These are phyloP conservation scores for Acanthamoeba royreba DNA, from an alignment of 208 protist species.

Conservation along the genomic window DNA sequence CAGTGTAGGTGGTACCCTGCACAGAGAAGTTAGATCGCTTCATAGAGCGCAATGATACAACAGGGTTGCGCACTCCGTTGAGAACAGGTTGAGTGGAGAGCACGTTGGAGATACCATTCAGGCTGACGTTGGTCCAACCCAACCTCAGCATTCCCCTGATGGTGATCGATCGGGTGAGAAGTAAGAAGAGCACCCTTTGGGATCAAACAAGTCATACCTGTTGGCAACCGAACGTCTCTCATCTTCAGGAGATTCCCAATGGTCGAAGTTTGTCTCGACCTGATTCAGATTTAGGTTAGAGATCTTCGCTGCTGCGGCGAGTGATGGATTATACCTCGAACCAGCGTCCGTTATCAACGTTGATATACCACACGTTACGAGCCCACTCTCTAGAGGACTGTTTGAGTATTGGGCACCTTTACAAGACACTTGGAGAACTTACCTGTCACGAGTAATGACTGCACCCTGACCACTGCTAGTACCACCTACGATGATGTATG, in stretches of 20 bases:
- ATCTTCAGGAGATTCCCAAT: background rate
- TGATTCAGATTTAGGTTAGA: background rate
- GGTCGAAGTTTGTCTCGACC: background rate
- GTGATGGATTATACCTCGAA: no score
- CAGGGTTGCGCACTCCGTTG: background rate
- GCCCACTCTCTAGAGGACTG: background rate
- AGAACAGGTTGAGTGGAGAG: background rate
- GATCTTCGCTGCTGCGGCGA: no score
- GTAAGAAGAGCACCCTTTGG: no score
- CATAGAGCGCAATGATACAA: background rate
- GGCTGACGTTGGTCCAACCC: background rate
- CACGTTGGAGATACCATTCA: background rate
- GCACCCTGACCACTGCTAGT: background rate
- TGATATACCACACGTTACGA: background rate
- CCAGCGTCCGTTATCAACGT: background rate
- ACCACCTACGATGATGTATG: conserved; percentile 8
- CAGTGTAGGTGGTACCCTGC: background rate
- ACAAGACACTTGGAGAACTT: background rate
- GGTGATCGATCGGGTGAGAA: no score
- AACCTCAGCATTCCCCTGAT: background rate
- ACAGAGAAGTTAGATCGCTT: background rate
- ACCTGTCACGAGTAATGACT: background rate
- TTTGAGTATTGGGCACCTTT: background rate
- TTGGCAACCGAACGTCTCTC: background rate
- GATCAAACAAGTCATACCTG: background rate